These are phyloP conservation scores for Chlorophyllum brunneum DNA, from an alignment of 768 basidiomycete species.

Conservation along the genomic window DNA sequence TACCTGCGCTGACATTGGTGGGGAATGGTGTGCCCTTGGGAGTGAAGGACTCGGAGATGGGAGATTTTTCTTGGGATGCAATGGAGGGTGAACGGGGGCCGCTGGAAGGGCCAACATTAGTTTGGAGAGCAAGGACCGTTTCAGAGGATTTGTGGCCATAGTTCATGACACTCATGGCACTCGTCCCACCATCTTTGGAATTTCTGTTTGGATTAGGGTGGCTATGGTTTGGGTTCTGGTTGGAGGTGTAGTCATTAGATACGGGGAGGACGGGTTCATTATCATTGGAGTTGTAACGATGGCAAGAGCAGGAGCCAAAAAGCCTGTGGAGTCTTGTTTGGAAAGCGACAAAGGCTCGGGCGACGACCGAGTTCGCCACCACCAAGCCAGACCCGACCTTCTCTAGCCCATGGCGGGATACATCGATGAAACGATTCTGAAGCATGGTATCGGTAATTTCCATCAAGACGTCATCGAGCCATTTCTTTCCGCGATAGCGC, in stretches of 20 bases:
- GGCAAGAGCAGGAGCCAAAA: background rate
- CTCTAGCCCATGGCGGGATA: conserved; percentile 7
- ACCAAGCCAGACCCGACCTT: conserved; percentile 1
- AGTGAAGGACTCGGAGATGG: background rate
- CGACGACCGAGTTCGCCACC: background rate
- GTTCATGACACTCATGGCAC: conserved; percentile 4
- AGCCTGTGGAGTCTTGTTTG: background rate
- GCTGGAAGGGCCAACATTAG: conserved; percentile 10
- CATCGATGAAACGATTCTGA: conserved; percentile 7
- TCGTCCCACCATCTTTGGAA: conserved; percentile 12
- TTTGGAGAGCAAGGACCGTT: conserved; percentile 4
- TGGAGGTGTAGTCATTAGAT: background rate
- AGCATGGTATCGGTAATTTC: conserved; percentile 33
- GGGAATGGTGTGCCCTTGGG: background rate
- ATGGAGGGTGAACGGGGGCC: conserved; percentile 16
- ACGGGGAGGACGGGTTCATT: background rate
- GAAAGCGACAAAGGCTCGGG: background rate
- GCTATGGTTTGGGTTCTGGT: too few species aligned
- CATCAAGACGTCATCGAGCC: conserved; percentile 59
- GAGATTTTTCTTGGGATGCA: conserved; percentile 20
- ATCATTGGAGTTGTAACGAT: background rate
- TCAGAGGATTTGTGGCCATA: conserved; percentile 20
- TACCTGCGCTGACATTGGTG: conserved; percentile 26
- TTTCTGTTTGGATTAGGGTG: conserved; percentile 11
- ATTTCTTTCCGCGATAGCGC: conserved; percentile 61